Evolutionary conservation across 257 asterid species (phyloP).

Genomic region (Solanum rostratum): DNA sequence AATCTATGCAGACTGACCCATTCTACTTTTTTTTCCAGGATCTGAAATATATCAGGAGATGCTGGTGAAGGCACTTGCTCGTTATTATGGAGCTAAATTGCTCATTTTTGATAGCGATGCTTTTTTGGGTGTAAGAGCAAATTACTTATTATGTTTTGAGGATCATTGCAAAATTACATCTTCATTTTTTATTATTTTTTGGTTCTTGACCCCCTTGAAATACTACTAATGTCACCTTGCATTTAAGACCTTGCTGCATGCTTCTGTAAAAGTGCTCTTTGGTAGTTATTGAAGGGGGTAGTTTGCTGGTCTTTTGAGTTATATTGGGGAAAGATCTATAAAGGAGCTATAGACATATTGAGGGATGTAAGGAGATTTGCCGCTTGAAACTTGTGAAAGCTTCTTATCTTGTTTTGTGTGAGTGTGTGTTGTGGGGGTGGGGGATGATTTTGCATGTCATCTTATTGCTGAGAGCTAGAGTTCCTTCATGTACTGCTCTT

Average conservation of each 20-base stretch:
- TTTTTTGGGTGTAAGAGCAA: slow-evolving; percentile 51
- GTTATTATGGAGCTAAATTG: slow-evolving; percentile 69
- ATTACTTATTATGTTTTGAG: neutral
- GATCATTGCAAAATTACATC: neutral
- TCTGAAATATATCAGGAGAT: slow-evolving; percentile 87
- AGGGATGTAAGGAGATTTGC: neutral
- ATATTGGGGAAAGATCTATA: neutral
- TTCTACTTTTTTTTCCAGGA: slow-evolving; percentile 26
- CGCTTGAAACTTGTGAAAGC: neutral
- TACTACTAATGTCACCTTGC: neutral
- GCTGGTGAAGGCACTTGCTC: slow-evolving; percentile 85
- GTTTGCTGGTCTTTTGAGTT: neutral
- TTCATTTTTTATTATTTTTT: neutral
- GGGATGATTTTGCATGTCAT: neutral
- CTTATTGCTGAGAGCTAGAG: neutral
- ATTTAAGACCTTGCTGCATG: neutral
- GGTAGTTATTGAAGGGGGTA: neutral
- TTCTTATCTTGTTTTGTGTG: neutral
- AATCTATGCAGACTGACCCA: neutral
- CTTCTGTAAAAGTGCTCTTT: neutral
- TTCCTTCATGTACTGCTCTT: neutral
- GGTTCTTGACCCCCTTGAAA: neutral
- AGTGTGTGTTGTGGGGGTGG: neutral
- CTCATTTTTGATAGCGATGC: slow-evolving; percentile 61
- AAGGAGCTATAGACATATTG: neutral